Conservation (phyloP, 2,329 filamentous ascomycete species). For the Aspergillus eucalypticola region DNA sequence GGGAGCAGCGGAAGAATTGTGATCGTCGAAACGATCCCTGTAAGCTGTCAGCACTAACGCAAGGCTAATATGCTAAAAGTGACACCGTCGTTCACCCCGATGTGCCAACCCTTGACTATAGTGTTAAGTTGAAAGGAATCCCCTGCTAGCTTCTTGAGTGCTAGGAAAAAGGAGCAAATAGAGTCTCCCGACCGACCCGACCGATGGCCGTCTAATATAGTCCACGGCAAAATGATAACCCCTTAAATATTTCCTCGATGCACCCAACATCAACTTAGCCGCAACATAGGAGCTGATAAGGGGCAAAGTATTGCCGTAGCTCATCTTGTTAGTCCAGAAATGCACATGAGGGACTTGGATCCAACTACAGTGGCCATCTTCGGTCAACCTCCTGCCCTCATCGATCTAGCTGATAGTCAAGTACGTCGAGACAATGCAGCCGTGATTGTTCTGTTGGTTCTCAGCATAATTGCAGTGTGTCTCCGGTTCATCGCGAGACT, state of each 20-base stretch:
- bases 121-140: too few species aligned
- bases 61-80: neutral
- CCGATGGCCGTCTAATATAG: too few species aligned
- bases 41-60: neutral
- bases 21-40: neutral
- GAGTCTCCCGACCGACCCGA: too few species aligned
- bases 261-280: too few species aligned
- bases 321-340: too few species aligned
- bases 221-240: too few species aligned
- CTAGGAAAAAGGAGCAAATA: too few species aligned
- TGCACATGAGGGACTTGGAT: constrained; percentile 8
- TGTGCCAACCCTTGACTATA: too few species aligned
- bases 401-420: constrained; percentile 13
- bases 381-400: constrained; percentile 10
- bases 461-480: constrained; percentile 12
- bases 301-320: too few species aligned
- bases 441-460: constrained; percentile 11
- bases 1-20: neutral
- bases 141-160: too few species aligned
- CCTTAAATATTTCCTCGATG: too few species aligned
- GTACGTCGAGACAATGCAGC: constrained; percentile 11
- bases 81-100: neutral
- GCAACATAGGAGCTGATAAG: too few species aligned
- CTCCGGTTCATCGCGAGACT: constrained; percentile 18
- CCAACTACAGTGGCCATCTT: constrained; percentile 16